Conservation (phyloP, 2,329 filamentous ascomycete species). For the Aspergillus quadricinctus region DNA sequence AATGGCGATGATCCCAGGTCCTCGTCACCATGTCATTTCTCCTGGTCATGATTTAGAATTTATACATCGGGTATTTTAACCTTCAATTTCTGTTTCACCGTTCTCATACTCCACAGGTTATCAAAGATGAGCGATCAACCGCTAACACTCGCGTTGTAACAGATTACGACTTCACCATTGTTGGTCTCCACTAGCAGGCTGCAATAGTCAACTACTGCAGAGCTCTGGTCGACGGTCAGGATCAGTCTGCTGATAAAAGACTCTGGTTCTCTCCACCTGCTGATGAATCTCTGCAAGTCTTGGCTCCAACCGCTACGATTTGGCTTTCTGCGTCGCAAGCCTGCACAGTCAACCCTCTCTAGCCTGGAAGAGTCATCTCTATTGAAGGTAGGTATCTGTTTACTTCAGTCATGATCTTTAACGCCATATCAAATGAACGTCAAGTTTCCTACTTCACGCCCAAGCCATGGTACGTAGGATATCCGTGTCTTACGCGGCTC, state of each 20-base stretch:
- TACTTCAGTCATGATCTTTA: neutral
- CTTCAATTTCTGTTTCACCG: neutral
- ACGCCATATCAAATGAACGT: neutral
- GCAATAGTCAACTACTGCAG: neutral
- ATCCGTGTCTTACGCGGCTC: conserved; percentile 19
- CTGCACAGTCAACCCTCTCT: neutral
- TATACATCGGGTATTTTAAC: neutral
- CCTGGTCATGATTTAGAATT: neutral
- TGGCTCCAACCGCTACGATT: conserved; percentile 12
- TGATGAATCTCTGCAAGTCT: conserved; percentile 14
- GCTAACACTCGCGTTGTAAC: neutral
- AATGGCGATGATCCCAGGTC: neutral
- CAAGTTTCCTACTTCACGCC: neutral
- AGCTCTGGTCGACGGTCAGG: neutral
- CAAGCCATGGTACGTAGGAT: neutral
- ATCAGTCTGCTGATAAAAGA: neutral
- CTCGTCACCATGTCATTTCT: neutral
- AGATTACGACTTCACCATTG: neutral
- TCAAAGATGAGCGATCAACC: neutral
- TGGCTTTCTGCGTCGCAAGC: neutral
- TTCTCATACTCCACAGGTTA: neutral
- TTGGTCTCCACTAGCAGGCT: neutral
- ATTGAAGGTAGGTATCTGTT: neutral
- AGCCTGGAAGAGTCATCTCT: neutral
- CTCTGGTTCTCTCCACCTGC: conserved; percentile 7